Evolutionary conservation across 345 rosid genomes (phyloP).

Genomic region (Populus tremula): DNA sequence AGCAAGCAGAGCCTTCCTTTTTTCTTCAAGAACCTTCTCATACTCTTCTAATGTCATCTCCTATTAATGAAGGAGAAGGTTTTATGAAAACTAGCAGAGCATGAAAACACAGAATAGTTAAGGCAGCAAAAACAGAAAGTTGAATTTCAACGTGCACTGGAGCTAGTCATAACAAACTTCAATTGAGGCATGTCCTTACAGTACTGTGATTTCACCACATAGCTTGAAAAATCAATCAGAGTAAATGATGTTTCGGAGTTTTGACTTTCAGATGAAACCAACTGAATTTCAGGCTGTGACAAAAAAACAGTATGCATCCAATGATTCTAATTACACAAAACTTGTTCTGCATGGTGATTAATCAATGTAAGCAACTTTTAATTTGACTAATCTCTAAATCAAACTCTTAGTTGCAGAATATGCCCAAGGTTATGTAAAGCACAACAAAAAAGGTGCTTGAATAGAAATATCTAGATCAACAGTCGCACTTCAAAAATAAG

Average conservation of each 20-base stretch:
- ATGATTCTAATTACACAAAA: neutral
- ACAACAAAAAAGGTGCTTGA: neutral
- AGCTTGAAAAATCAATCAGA: neutral
- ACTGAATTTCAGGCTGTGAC: neutral
- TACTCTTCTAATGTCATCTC: constrained; percentile 98
- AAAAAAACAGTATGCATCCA: neutral
- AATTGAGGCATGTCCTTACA: neutral
- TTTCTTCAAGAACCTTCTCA: constrained; percentile 80
- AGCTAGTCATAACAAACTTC: neutral
- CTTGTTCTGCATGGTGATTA: neutral
- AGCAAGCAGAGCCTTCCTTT: constrained; percentile 66
- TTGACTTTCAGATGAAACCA: neutral
- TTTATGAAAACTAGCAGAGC: neutral
- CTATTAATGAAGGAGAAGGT: constrained; percentile 26
- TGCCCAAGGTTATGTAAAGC: neutral
- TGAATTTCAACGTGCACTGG: neutral
- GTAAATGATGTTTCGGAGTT: neutral
- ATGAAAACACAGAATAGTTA: neutral
- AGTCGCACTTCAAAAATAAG: neutral
- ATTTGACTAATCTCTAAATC: neutral
- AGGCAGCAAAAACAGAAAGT: neutral
- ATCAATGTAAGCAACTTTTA: neutral
- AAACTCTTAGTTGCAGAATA: neutral
- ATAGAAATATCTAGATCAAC: neutral
- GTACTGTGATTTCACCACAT: neutral